A percentile compares a stretch with the other conserved stretches of the same genome.
phyloP scores from a whole-genome alignment of 176 grass and related monocot species.

The Bromus sterilis region DNA sequence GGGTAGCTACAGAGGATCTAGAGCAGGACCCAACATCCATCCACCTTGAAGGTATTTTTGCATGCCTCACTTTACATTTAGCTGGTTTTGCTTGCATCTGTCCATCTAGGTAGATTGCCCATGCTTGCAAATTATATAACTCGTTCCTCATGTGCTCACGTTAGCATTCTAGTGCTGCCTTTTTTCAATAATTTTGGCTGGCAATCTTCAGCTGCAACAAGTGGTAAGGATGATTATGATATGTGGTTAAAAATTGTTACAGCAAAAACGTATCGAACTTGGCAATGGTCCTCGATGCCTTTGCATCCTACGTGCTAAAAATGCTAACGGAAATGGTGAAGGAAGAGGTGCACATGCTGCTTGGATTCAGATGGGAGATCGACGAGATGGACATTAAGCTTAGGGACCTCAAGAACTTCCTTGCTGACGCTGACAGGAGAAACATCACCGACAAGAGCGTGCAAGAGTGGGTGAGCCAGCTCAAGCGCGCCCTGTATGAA shows the following conservation, averaged over 20 bases:
- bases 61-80: not conserved
- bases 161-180: no score
- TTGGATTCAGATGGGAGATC: slow-evolving; percentile 9
- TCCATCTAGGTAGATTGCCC: not conserved
- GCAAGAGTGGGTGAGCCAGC: not conserved
- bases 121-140: no score
- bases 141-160: no score
- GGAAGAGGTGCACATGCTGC: not conserved
- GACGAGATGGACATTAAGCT: not conserved
- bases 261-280: not conserved
- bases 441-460: not conserved
- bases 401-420: not conserved
- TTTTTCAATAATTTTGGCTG: no score
- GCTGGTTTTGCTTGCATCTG: not conserved
- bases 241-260: not conserved
- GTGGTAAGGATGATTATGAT: no score
- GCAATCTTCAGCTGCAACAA: no score
- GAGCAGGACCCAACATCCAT: not conserved
- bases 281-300: slow-evolving; percentile 4
- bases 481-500: not conserved
- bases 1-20: not conserved
- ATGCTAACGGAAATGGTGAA: not conserved
- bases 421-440: slow-evolving; percentile 8
- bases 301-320: not conserved
- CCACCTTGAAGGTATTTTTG: not conserved